Evolutionary conservation across 345 rosid genomes (phyloP), one percentile per base, ranked within the genome.

Genomic region (Eucalyptus globulus): DNA sequence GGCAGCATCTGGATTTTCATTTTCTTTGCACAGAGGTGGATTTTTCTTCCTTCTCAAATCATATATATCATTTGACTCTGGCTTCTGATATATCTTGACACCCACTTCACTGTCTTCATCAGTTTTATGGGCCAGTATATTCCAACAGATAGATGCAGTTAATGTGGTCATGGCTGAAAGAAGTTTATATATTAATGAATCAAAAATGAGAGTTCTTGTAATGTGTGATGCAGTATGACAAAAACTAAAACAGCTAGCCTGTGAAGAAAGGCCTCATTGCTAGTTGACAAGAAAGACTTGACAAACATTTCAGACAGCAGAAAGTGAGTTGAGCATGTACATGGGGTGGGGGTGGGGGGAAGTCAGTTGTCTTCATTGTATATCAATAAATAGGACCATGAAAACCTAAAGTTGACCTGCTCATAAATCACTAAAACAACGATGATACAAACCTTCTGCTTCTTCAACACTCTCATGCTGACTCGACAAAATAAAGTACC

Each of bases 21-120:
- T 91, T 87, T 97, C 99, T 89, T 93, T 94, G 97, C 99, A 97
- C 34, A 97, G 92, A 72, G 99, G 98, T 40, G 99, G 99, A 89
- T 83, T 92, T 90, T 93, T 97, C 95, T 89, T 96, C 92, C 99
- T 95, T 90, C 99, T 94, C 92, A 97, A 91, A 89, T 91, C 94
- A 87, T 97, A 97, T 65, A 96, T 97, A 93, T 94, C 96, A 90
- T 96, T 97, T 72, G 98, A 93, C 34, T 96, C 98, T 3, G 99
- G 99, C 94, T 97, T 97, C 93, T 97, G 99, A 91, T 97, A 97
- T 91, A 97, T 93, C 89, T 93, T 95, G 86, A 96, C 96, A 89
- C 96, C 99, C 94, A 97, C 94, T 88, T 97, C 99, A 89, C 98
- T 95, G 53, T 93, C 94, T 80, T 97, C 99, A 80, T 97, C 99